Base-by-base conservation (phyloP, 148 eudicot genomes). In the Selenicereus undatus region DNA sequence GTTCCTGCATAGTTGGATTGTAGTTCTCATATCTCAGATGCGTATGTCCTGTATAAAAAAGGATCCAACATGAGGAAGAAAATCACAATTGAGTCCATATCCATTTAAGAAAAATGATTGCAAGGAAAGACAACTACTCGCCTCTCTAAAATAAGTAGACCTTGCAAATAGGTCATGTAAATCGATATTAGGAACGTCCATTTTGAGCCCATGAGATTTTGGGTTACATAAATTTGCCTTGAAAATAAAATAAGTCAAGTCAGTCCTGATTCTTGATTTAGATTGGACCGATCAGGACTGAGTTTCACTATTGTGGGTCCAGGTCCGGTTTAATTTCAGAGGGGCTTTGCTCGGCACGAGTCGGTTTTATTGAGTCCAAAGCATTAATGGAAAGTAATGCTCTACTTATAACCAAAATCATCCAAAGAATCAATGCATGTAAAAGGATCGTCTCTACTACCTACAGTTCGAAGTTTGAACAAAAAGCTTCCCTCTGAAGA, bases 381-480 rank as follows among this genome's bases (percentile, higher is more conserved):
- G n/a, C 17, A 5, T 14, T 60, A 7, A 18, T 56, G 29, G 29
- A n/a, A n/a, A 64, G 68, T 5, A 22, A 64, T 5, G 29, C 32
- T 26, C 32, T 26, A 24, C 14, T 66, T 5, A 12, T 66, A 62
- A 56, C 62, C 62, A 56, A 56, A 56, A 56, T 64, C 29, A 26
- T n/a, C 29, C 5, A 24, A 64, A 8, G 17, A n/a, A 64, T 64
- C 36, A 29, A n/a, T 21, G 3, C 42, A 73, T 45, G 32, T 36
- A 26, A 22, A 72, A 42, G 27, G 26, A 42, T 75, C 62, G n/a
- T 17, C 54, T 13, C 21, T 13, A 1, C 9, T 43, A 74, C 58
- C 60, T 74, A 35, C 27, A 51, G 48, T 11, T 75, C 51, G 77
- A 75, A 50, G 62, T 75, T 75, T 75, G 52, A 72, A 36, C 50